A percentile compares a stretch with the other conserved stretches of the same genome.
Evolutionary conservation across 805 yeast species (phyloP).

Genomic region (Kodamaea kaohsiungensis): DNA sequence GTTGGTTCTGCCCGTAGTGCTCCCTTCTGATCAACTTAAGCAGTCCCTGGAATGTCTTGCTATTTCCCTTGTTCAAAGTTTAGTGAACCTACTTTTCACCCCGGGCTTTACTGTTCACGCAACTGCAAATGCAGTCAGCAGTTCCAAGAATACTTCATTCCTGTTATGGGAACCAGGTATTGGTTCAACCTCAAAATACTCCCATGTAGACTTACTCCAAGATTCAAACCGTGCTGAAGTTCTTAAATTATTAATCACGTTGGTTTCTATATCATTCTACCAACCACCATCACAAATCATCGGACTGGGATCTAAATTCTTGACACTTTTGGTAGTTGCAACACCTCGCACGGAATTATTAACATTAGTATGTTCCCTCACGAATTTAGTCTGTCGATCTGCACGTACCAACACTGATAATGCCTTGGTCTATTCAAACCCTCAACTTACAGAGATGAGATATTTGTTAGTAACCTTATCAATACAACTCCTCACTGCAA

Average conservation of each 20-base stretch:
- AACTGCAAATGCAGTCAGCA: not conserved
- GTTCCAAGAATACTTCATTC: not conserved
- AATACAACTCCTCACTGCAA: constrained; percentile 59
- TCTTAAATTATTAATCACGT: not conserved
- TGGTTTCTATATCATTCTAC: not conserved
- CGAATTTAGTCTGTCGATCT: constrained; percentile 62
- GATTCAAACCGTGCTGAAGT: constrained; percentile 1
- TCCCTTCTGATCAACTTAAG: not conserved
- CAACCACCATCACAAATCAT: not conserved
- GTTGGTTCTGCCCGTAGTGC: not conserved
- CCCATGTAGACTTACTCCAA: not conserved
- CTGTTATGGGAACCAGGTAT: constrained; percentile 14
- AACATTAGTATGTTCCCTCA: constrained; percentile 64
- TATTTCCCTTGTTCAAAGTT: constrained; percentile 12
- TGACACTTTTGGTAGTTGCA: constrained; percentile 54
- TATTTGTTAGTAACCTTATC: constrained; percentile 52
- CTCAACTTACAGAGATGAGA: constrained; percentile 43
- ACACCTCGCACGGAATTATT: constrained; percentile 49
- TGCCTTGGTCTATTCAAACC: constrained; percentile 38
- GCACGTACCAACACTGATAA: constrained; percentile 39
- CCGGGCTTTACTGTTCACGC: constrained; percentile 53
- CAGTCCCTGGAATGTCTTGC: constrained; percentile 10
- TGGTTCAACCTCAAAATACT: constrained; percentile 3
- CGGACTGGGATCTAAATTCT: constrained; percentile 28
- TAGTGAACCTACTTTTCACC: constrained; percentile 53